phyloP scores from a whole-genome alignment of 1,284 basidiomycete species.

The Rhizoctonia solani region DNA sequence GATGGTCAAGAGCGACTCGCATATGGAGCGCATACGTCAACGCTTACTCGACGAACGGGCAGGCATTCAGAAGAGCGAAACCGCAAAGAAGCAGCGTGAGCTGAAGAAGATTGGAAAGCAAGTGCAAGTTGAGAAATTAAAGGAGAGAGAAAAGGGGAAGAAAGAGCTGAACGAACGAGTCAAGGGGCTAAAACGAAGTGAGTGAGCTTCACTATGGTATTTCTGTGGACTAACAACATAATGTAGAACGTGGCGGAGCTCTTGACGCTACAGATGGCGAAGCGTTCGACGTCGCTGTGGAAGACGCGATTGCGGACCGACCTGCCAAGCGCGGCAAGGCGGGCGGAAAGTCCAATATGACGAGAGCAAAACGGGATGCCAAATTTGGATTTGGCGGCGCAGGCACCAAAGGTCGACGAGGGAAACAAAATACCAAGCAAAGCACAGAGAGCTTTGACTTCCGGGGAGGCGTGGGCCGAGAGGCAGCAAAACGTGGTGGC shows the following conservation, averaged over 20 bases:
- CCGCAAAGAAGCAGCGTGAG: slow-evolving; percentile 89
- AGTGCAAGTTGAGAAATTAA: slow-evolving; percentile 85
- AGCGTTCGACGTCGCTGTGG: slow-evolving; percentile 52
- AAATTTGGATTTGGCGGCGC: slow-evolving; percentile 53
- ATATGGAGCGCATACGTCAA: slow-evolving; percentile 97
- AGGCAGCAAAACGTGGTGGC: neutral
- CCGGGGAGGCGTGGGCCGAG: slow-evolving; percentile 40
- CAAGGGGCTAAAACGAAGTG: slow-evolving; percentile 43
- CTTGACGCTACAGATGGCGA: slow-evolving; percentile 53
- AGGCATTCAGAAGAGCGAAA: slow-evolving; percentile 88
- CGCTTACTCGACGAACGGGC: slow-evolving; percentile 88
- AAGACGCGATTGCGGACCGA: slow-evolving; percentile 48
- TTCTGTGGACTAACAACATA: neutral
- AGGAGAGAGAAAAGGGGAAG: slow-evolving; percentile 69
- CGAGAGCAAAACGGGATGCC: slow-evolving; percentile 51
- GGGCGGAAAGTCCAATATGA: too few species aligned
- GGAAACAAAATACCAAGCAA: slow-evolving; percentile 54
- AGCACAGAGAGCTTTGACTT: slow-evolving; percentile 49
- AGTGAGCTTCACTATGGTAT: neutral
- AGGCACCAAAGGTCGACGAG: slow-evolving; percentile 43
- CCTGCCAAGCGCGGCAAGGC: slow-evolving; percentile 43
- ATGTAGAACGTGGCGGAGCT: slow-evolving; percentile 51
- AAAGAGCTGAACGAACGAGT: slow-evolving; percentile 46
- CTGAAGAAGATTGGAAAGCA: slow-evolving; percentile 99
- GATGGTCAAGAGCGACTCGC: slow-evolving; percentile 97